phyloP scores from a whole-genome alignment of 805 yeast genomes.

The Suhomyces xylopsoci region DNA sequence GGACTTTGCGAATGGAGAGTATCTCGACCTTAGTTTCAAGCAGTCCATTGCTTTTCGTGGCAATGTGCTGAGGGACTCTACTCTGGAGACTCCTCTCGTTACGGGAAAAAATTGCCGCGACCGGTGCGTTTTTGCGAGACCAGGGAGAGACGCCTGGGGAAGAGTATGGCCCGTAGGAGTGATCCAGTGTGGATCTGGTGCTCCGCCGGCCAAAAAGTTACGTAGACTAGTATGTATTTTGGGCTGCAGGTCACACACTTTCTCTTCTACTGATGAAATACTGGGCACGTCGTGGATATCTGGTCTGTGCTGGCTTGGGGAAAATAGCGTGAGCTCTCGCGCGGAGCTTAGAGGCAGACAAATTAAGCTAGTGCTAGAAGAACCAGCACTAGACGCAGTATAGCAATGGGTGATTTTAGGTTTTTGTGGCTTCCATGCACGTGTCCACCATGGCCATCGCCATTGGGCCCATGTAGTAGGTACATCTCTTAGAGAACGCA shows the following conservation, averaged over 20 bases:
- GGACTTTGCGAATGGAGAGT: neutral
- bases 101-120: neutral
- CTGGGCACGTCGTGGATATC: conserved; percentile 19
- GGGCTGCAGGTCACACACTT: neutral
- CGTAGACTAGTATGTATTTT: neutral
- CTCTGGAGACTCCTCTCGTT: neutral
- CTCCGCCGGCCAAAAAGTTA: neutral
- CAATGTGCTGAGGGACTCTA: neutral
- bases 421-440: no score
- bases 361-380: neutral
- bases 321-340: conserved; percentile 21
- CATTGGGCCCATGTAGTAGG: no score
- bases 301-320: conserved; percentile 26
- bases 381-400: no score
- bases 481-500: neutral
- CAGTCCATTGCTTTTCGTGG: neutral
- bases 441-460: no score
- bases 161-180: no score
- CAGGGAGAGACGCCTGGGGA: no score
- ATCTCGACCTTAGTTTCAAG: neutral
- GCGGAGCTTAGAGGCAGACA: neutral
- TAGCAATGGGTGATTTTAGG: no score
- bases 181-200: neutral
- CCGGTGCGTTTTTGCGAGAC: neutral
- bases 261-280: conserved; percentile 11